These are phyloP conservation scores for Akanthomyces uredinophilus DNA, from an alignment of 2,329 filamentous ascomycete genomes.

Conservation along the genomic window DNA sequence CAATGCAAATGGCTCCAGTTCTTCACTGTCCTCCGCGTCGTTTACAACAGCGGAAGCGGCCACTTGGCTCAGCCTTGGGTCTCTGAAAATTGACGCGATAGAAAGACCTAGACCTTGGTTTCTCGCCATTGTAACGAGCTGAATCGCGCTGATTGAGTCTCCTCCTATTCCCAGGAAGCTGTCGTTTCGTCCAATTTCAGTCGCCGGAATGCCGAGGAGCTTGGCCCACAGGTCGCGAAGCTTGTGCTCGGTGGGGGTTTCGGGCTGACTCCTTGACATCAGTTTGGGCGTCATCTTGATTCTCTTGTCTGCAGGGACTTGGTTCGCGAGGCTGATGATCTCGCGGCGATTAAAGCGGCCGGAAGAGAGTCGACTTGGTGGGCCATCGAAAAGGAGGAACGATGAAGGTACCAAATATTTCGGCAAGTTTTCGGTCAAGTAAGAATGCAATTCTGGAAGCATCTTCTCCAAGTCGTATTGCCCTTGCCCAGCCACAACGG, in stretches of 20 bases:
- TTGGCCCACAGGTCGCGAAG: constrained; percentile 17
- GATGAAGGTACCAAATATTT: neutral
- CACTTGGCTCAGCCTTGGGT: constrained; percentile 11
- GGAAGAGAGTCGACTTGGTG: neutral
- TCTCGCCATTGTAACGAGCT: constrained; percentile 11
- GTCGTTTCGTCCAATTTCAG: constrained; percentile 9
- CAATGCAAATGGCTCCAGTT: neutral
- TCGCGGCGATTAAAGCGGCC: neutral
- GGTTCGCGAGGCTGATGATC: neutral
- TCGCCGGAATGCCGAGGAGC: neutral
- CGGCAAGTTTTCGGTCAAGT: neutral
- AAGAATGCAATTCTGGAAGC: neutral
- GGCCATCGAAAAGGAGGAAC: neutral
- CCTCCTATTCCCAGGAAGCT: constrained; percentile 17
- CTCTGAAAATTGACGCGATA: constrained; percentile 15
- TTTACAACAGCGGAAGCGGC: neutral
- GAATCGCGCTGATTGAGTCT: constrained; percentile 18
- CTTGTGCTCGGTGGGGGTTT: constrained; percentile 11
- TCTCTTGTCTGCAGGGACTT: neutral
- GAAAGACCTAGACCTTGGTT: constrained; percentile 10
- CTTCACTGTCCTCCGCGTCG: neutral
- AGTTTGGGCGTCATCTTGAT: neutral
- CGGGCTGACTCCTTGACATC: neutral
- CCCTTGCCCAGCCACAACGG: neutral
- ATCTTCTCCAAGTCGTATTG: neutral